phyloP scores from a whole-genome alignment of 495 filamentous ascomycete species.

The Tuber microsphaerosporum region DNA sequence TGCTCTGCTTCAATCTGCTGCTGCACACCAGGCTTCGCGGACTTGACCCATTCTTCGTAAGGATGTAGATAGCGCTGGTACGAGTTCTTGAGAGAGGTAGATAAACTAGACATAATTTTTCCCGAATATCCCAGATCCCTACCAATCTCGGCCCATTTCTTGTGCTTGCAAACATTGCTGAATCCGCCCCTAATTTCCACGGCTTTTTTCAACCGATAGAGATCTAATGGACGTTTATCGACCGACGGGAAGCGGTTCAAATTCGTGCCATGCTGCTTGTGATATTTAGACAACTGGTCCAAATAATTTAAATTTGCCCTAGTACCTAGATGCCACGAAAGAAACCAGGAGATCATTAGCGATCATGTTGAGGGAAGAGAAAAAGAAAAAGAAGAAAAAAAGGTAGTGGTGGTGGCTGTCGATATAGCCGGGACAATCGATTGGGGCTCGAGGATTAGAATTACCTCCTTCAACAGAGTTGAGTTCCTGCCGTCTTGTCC shows the following conservation, averaged over 20 bases:
- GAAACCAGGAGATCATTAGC: slow-evolving; percentile 11
- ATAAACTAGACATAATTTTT: slow-evolving; percentile 99
- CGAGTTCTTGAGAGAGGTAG: slow-evolving; percentile 96
- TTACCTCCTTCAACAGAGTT: slow-evolving; percentile 98
- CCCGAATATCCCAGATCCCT: slow-evolving; percentile 95
- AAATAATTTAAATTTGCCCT: slow-evolving; percentile 93
- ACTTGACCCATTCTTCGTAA: slow-evolving; percentile 88
- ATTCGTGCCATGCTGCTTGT: slow-evolving; percentile 91
- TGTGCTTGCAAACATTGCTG: slow-evolving; percentile 88
- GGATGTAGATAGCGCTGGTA: slow-evolving; percentile 93
- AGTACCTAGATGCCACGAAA: slow-evolving; percentile 55
- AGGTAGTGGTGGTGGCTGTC: slow-evolving; percentile 21
- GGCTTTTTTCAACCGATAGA: slow-evolving; percentile 94
- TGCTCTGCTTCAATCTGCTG: slow-evolving; percentile 89
- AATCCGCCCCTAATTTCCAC: slow-evolving; percentile 92
- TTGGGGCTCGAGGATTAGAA: slow-evolving; percentile 41
- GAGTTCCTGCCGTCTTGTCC: slow-evolving; percentile 90
- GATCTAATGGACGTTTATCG: slow-evolving; percentile 92
- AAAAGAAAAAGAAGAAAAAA: slow-evolving; percentile 12
- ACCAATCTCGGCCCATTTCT: slow-evolving; percentile 99
- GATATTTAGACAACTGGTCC: slow-evolving; percentile 90
- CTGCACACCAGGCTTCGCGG: slow-evolving; percentile 93
- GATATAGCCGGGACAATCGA: slow-evolving; percentile 44
- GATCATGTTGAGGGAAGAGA: slow-evolving; percentile 9
- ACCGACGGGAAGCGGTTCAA: slow-evolving; percentile 91